Evolutionary conservation across 2,329 filamentous ascomycete species (phyloP), one percentile per base, ranked within the genome.

Genomic region (Aureobasidium sp.): DNA sequence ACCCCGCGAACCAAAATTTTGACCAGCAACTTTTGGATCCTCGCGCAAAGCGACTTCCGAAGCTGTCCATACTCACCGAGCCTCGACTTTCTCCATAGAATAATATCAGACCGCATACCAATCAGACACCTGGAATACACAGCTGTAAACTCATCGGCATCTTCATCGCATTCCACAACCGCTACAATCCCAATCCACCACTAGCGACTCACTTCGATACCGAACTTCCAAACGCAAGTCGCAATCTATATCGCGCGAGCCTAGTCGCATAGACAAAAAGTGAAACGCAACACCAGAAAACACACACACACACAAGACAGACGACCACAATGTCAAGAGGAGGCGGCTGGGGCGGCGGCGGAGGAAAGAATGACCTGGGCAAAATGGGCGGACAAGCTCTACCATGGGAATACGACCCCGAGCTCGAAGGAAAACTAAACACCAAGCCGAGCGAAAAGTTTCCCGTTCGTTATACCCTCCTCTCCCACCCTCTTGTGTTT

Each of bases 381-480:
- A 74, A 72, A 64, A 77, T 78, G 65, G 76, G 71, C 41, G 76
- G 76, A 61, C 73, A 75, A 8, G 76, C 77, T 63, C 65, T 78
- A 61, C 71, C 73, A 52, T 76, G 73, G 74, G 75, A 76, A 62
- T 68, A 75, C 60, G 73, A 76, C 62, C 70, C 76, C 45, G 73
- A 76, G 27, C 70, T 77, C 6, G 60, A 64, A 42, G 52, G 60
- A 20, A 69, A 74, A 62, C 65, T 68, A 29, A 64, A 67, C 45
- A 73, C 70, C 48, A 72, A 71, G 47, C 76, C 76, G 27, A 72
- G 72, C 52, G 74, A 75, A 66, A 71, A 72, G 58, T 78, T 76
- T 68, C 75, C 76, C 11, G 64, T 59, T 74, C 76, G 68, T 69
- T 72, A 64, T n/a, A n/a, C 25, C 51, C 39, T 36, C 8, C 42